Conservation (phyloP, 2,329 filamentous ascomycete genomes). For the Pseudogymnoascus sp. region DNA sequence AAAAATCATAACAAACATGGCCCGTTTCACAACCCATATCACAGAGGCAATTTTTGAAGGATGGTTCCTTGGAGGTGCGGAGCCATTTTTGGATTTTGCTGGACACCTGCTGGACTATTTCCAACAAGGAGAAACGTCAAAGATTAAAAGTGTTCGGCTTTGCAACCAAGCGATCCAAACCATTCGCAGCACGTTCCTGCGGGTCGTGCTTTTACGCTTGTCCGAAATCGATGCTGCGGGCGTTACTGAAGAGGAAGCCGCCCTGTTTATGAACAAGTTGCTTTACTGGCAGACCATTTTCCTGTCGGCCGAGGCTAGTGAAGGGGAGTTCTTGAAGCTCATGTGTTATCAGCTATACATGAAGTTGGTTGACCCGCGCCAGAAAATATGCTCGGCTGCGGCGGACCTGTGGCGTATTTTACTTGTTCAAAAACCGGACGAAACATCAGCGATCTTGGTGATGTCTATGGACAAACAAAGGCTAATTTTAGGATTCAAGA, state of each 20-base stretch:
- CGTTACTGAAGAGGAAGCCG: constrained; percentile 53
- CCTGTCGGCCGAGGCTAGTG: constrained; percentile 66
- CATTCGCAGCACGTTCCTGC: constrained; percentile 71
- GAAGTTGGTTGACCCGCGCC: constrained; percentile 68
- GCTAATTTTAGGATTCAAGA: constrained; percentile 71
- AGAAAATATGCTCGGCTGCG: constrained; percentile 64
- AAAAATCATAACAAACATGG: constrained; percentile 77
- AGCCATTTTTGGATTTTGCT: constrained; percentile 75
- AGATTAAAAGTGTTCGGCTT: constrained; percentile 80
- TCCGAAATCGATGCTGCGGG: constrained; percentile 72
- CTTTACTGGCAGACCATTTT: constrained; percentile 95
- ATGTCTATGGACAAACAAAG: constrained; percentile 64
- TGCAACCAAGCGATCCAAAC: constrained; percentile 76
- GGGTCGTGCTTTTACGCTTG: constrained; percentile 70
- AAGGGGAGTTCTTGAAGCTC: constrained; percentile 75
- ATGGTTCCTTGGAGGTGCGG: constrained; percentile 88
- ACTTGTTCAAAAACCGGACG: constrained; percentile 84
- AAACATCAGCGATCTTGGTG: constrained; percentile 67
- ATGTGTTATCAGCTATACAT: constrained; percentile 91
- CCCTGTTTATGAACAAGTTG: constrained; percentile 73
- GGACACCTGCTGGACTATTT: constrained; percentile 83
- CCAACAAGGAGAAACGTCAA: constrained; percentile 74
- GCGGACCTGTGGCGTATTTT: constrained; percentile 87
- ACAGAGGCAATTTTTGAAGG: constrained; percentile 90
- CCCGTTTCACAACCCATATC: constrained; percentile 72